A percentile compares a stretch with the other conserved stretches of the same genome.
phyloP scores from a whole-genome alignment of 1,139 yeast species.

The Yamadazyma oceani region DNA sequence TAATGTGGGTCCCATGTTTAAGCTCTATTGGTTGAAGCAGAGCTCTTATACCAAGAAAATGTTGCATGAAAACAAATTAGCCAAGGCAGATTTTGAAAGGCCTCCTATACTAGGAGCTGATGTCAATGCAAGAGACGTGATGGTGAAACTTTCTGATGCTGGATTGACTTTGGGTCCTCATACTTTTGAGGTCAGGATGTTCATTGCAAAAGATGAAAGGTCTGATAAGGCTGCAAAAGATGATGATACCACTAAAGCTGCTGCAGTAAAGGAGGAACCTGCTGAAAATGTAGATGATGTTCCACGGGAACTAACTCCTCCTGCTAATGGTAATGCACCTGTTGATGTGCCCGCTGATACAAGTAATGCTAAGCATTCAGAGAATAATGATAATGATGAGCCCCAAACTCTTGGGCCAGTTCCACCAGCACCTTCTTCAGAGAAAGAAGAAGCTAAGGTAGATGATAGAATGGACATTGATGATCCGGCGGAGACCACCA shows the following conservation, averaged over 20 bases:
- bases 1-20: slow-evolving; percentile 67
- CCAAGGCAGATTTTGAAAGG: slow-evolving; percentile 28
- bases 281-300: too few relatives aligned
- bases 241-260: slow-evolving; percentile 6
- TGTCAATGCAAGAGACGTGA: slow-evolving; percentile 72
- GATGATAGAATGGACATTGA: too few relatives aligned
- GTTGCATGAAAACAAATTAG: slow-evolving; percentile 32
- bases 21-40: slow-evolving; percentile 75
- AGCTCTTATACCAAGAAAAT: slow-evolving; percentile 42
- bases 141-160: slow-evolving; percentile 87
- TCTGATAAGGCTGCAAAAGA: slow-evolving; percentile 25
- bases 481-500: too few relatives aligned
- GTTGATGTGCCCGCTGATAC: too few relatives aligned
- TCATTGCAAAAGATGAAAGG: slow-evolving; percentile 76
- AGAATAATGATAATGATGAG: too few relatives aligned
- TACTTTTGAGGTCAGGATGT: slow-evolving; percentile 69
- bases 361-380: too few relatives aligned
- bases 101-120: slow-evolving; percentile 46
- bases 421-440: too few relatives aligned
- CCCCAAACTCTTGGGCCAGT: too few relatives aligned
- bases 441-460: too few relatives aligned
- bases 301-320: too few relatives aligned
- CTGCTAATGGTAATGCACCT: too few relatives aligned
- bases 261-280: too few relatives aligned
- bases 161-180: slow-evolving; percentile 80